A percentile compares a stretch with the other conserved stretches of the same genome.
These are phyloP conservation scores for Myxozyma mucilagina DNA, from an alignment of 805 yeast genomes.

Conservation along the genomic window DNA sequence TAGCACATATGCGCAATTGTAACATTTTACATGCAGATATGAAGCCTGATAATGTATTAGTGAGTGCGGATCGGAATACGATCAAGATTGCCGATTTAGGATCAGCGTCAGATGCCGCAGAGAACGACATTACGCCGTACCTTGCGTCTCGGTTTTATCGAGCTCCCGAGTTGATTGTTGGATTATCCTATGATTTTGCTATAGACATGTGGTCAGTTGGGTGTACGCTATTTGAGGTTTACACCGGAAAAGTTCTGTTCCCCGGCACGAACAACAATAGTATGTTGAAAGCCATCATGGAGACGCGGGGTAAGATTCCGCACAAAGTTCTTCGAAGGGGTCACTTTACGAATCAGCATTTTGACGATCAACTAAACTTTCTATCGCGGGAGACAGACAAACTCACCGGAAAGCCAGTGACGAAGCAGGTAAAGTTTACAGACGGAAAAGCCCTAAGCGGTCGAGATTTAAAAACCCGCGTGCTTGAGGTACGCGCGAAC, in stretches of 20 bases:
- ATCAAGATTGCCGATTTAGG: constrained; percentile 90
- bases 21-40: constrained; percentile 85
- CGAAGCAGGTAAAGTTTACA: constrained; percentile 27
- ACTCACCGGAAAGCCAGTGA: constrained; percentile 32
- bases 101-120: constrained; percentile 54
- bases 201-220: constrained; percentile 97
- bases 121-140: constrained; percentile 38
- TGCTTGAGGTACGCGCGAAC: constrained; percentile 6
- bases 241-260: constrained; percentile 84
- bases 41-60: constrained; percentile 84
- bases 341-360: constrained; percentile 34
- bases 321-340: constrained; percentile 39
- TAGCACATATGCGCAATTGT: constrained; percentile 65
- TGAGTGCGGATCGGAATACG: constrained; percentile 61
- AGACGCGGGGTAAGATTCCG: constrained; percentile 37
- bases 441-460: constrained; percentile 2
- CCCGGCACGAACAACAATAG: constrained; percentile 91
- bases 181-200: constrained; percentile 58
- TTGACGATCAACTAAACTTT: constrained; percentile 37
- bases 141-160: constrained; percentile 65
- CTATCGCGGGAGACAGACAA: constrained; percentile 32
- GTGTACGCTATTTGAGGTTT: constrained; percentile 89
- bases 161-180: constrained; percentile 71
- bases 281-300: constrained; percentile 41
- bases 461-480: constrained; percentile 24